phyloP scores from a whole-genome alignment of 768 basidiomycete genomes.

The Serendipita sp. region DNA sequence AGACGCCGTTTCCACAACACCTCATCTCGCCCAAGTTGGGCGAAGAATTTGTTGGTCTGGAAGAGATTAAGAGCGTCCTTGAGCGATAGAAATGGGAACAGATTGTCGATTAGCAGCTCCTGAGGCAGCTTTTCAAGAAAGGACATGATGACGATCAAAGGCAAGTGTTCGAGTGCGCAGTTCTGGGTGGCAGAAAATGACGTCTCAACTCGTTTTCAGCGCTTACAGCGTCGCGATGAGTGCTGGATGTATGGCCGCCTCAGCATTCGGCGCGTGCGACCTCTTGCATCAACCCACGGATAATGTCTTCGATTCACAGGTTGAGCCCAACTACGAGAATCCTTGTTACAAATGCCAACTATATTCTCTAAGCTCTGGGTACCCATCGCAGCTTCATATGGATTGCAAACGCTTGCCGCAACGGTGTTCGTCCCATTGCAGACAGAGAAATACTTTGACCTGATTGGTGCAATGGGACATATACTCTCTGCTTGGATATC shows the following conservation, averaged over 20 bases:
- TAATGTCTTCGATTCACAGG: no score
- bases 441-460: slow-evolving; percentile 51
- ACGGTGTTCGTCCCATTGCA: slow-evolving; percentile 47
- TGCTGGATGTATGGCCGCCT: no score
- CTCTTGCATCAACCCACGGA: no score
- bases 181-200: not conserved
- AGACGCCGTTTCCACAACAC: slow-evolving; percentile 66
- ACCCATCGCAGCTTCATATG: not conserved
- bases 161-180: not conserved
- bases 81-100: slow-evolving; percentile 26
- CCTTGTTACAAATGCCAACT: not conserved
- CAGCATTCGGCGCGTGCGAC: no score
- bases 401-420: slow-evolving; percentile 20
- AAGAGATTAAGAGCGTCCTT: slow-evolving; percentile 43
- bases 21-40: slow-evolving; percentile 47
- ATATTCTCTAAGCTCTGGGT: slow-evolving; percentile 28
- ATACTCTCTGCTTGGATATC: slow-evolving; percentile 43
- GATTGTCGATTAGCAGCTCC: not conserved
- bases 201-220: not conserved
- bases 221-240: not conserved
- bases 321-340: no score
- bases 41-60: slow-evolving; percentile 50
- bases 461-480: slow-evolving; percentile 52
- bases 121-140: not conserved
- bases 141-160: not conserved